Evolutionary conservation across 768 basidiomycete species (phyloP).

Genomic region (Tylopilus felleus): DNA sequence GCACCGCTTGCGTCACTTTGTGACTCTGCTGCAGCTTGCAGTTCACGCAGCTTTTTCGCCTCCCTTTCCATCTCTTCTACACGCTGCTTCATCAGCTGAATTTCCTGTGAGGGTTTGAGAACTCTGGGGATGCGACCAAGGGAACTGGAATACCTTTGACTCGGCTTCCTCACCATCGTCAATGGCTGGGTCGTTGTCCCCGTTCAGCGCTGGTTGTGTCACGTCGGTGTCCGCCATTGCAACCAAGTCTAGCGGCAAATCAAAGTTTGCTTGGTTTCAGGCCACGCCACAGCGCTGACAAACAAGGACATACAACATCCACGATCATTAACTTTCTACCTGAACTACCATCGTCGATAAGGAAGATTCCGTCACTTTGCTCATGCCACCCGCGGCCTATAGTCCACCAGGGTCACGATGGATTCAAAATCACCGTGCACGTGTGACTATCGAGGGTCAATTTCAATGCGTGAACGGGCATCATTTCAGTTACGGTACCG

Average conservation of each 20-base stretch:
- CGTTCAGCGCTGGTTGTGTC: conserved; percentile 39
- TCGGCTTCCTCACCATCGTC: conserved; percentile 66
- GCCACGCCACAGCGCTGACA: conserved; percentile 20
- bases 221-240: conserved; percentile 53
- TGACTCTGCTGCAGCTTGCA: conserved; percentile 75
- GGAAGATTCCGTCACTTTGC: not conserved
- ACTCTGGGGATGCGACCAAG: conserved; percentile 6
- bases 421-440: conserved; percentile 16
- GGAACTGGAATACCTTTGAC: conserved; percentile 44
- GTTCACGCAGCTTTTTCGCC: conserved; percentile 81
- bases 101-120: conserved; percentile 55
- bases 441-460: conserved; percentile 22
- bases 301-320: conserved; percentile 29
- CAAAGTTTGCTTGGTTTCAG: conserved; percentile 23
- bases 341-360: conserved; percentile 5
- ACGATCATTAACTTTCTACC: no score
- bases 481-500: conserved; percentile 32
- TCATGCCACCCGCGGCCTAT: not conserved
- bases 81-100: conserved; percentile 85
- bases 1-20: conserved; percentile 45
- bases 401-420: conserved; percentile 5
- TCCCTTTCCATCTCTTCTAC: conserved; percentile 93
- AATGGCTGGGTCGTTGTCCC: conserved; percentile 28
- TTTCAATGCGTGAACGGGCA: conserved; percentile 26
- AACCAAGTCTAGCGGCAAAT: conserved; percentile 17